Evolutionary conservation across 306 rosid species (phyloP).

Genomic region (Cicer pinnatifidum): DNA sequence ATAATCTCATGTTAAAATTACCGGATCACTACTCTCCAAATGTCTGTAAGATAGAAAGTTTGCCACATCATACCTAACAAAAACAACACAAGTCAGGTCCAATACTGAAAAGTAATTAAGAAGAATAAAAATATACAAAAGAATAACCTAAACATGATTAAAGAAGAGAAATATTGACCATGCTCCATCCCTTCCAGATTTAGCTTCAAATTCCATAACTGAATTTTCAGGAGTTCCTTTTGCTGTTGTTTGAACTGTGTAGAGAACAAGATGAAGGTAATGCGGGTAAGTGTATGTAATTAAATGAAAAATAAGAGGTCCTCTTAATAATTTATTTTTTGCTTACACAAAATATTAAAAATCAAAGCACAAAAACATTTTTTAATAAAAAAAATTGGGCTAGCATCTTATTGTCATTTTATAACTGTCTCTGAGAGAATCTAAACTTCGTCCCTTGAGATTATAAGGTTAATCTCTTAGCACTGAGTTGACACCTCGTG

Average conservation of each 20-base stretch:
- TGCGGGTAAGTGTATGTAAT: slow-evolving; percentile 28
- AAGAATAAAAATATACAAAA: slow-evolving; percentile 26
- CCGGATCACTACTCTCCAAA: slow-evolving; percentile 88
- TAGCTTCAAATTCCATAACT: slow-evolving; percentile 88
- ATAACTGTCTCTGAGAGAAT: no score
- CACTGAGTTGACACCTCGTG: no score
- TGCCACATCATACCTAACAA: slow-evolving; percentile 85
- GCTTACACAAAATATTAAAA: not conserved
- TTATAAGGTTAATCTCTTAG: no score
- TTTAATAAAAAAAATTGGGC: no score
- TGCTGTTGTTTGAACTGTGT: slow-evolving; percentile 62
- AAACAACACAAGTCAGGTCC: slow-evolving; percentile 41
- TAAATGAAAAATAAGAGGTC: slow-evolving; percentile 10
- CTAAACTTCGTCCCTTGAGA: no score
- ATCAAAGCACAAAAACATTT: slow-evolving; percentile 21
- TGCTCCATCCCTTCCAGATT: slow-evolving; percentile 98
- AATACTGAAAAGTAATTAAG: slow-evolving; percentile 20
- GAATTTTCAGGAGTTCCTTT: slow-evolving; percentile 71
- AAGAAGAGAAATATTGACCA: slow-evolving; percentile 67
- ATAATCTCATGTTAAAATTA: slow-evolving; percentile 56
- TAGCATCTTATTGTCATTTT: no score
- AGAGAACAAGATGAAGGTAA: slow-evolving; percentile 45
- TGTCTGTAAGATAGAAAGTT: slow-evolving; percentile 80
- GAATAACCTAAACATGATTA: slow-evolving; percentile 43
- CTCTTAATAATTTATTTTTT: no score